These are phyloP conservation scores for Neoascochyta sp. DNA, from an alignment of 2,329 filamentous ascomycete species.

Conservation along the genomic window DNA sequence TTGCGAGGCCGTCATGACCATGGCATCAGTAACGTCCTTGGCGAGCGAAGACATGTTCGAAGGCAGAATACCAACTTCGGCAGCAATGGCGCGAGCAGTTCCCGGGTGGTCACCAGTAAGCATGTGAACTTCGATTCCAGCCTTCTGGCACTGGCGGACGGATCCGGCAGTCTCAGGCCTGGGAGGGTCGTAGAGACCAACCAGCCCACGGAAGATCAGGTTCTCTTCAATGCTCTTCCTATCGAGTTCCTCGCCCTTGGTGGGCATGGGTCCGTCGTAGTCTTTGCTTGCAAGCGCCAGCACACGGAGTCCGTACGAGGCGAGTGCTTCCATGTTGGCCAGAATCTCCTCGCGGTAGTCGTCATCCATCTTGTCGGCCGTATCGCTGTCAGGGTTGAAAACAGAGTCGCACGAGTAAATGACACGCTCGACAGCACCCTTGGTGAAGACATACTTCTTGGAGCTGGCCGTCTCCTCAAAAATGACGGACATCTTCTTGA, in stretches of 20 bases:
- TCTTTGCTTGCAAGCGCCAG: conserved; percentile 59
- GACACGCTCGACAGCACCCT: conserved; percentile 66
- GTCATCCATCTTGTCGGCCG: conserved; percentile 45
- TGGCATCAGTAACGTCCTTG: conserved; percentile 20
- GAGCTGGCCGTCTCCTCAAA: conserved; percentile 44
- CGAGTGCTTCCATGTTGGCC: conserved; percentile 65
- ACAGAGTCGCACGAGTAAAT: conserved; percentile 47
- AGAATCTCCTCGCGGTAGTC: conserved; percentile 56
- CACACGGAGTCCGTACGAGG: conserved; percentile 63
- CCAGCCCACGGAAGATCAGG: conserved; percentile 70
- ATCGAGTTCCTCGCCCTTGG: conserved; percentile 44
- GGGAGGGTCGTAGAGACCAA: conserved; percentile 81
- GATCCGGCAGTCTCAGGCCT: conserved; percentile 68
- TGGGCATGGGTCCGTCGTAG: conserved; percentile 40
- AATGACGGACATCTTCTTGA: conserved; percentile 73
- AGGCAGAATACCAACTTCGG: conserved; percentile 44
- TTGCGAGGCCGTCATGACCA: conserved; percentile 37
- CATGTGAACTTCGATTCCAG: conserved; percentile 46
- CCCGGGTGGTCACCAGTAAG: conserved; percentile 46
- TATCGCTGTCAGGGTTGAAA: conserved; percentile 51
- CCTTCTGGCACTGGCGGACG: conserved; percentile 32
- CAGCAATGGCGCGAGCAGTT: conserved; percentile 46
- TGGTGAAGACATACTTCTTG: conserved; percentile 54
- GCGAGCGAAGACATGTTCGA: conserved; percentile 40
- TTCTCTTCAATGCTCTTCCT: conserved; percentile 62